Conservation (phyloP, 352 stramenopile genomes). For the Phytophthora kernoviae region DNA sequence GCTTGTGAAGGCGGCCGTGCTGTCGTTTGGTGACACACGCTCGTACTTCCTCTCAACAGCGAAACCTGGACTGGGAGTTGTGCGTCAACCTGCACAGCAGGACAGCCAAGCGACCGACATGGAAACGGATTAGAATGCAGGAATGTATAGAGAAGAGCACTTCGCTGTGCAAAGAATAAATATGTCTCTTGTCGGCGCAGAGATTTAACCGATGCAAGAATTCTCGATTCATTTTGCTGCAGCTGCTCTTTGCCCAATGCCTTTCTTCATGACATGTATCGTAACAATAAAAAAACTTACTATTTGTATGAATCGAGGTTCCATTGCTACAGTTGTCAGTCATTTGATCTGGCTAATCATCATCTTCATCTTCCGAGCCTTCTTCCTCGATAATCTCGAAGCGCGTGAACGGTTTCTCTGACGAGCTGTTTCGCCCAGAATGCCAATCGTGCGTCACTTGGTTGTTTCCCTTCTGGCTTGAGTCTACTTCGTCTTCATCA, state of each 20-base stretch:
- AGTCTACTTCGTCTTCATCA: conserved; percentile 5
- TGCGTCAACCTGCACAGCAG: conserved; percentile 44
- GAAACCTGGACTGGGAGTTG: conserved; percentile 67
- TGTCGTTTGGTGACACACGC: conserved; percentile 86
- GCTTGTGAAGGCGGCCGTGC: conserved; percentile 79
- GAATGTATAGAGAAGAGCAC: conserved; percentile 25
- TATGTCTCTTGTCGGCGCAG: background rate
- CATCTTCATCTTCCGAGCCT: conserved; percentile 36
- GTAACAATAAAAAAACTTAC: too few relatives aligned
- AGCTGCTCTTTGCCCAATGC: too few relatives aligned
- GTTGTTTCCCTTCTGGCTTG: conserved; percentile 13
- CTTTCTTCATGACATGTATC: too few relatives aligned
- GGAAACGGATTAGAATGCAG: conserved; percentile 50
- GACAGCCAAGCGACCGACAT: conserved; percentile 41
- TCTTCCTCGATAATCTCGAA: conserved; percentile 71
- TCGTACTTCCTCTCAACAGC: conserved; percentile 87
- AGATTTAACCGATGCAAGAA: background rate
- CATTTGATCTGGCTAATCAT: conserved; percentile 28
- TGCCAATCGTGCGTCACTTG: conserved; percentile 14
- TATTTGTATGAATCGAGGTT: too few relatives aligned
- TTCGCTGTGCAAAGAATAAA: conserved; percentile 1
- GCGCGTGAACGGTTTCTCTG: conserved; percentile 50
- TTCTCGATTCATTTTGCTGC: background rate
- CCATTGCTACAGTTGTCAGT: too few relatives aligned
- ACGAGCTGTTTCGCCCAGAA: conserved; percentile 1